These are phyloP conservation scores for Eucommia ulmoides DNA, from an alignment of 257 asterid species.

Conservation along the genomic window DNA sequence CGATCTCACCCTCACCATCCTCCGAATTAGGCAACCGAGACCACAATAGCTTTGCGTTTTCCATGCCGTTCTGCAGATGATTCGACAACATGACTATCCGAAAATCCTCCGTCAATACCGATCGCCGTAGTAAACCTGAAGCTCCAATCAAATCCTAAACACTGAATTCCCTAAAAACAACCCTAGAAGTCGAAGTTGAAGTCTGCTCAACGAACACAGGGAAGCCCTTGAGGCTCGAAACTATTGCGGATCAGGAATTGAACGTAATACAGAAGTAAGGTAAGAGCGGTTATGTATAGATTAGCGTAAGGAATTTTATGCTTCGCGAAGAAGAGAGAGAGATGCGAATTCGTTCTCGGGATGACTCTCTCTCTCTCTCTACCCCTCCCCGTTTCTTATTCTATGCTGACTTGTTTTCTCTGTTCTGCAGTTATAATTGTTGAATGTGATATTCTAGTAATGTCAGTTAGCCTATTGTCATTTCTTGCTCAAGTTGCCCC, in stretches of 20 bases:
- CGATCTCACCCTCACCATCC: conserved; percentile 11
- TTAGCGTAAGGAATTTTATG: too few relatives aligned
- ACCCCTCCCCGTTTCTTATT: too few relatives aligned
- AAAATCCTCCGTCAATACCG: too few relatives aligned
- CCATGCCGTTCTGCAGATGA: conserved; percentile 85
- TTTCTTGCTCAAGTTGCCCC: too few relatives aligned
- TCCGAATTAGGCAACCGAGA: conserved; percentile 78
- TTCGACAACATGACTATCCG: conserved; percentile 45
- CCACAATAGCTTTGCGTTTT: conserved; percentile 77
- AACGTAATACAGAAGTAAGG: neutral
- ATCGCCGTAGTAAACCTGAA: neutral
- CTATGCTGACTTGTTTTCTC: too few relatives aligned
- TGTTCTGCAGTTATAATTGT: too few relatives aligned
- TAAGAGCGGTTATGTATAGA: too few relatives aligned
- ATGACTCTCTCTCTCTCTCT: neutral
- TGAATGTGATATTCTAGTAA: too few relatives aligned
- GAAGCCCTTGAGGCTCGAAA: neutral
- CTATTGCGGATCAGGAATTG: neutral
- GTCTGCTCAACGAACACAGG: too few relatives aligned
- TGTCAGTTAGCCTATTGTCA: too few relatives aligned
- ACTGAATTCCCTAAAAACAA: neutral
- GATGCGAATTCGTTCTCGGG: neutral
- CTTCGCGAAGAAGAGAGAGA: too few relatives aligned
- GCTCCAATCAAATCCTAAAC: neutral
- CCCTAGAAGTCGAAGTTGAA: too few relatives aligned